phyloP scores from a whole-genome alignment of 331 rosid species.

The Erythrophleum ivorense region DNA sequence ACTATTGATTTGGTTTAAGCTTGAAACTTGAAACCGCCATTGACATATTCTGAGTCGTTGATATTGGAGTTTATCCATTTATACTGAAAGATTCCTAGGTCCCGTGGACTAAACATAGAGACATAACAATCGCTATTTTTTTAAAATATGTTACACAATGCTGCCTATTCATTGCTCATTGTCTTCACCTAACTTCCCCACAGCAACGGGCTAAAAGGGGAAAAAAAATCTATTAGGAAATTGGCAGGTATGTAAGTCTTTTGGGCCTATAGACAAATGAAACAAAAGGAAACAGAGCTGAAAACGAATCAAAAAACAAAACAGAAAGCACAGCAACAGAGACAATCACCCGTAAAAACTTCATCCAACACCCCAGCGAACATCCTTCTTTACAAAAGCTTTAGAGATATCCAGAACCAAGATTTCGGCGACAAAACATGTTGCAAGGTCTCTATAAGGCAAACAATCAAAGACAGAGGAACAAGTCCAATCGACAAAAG shows the following conservation, averaged over 20 bases:
- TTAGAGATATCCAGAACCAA: constrained; percentile 3
- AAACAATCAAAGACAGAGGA: not conserved
- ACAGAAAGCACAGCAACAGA: not conserved
- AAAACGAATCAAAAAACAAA: not conserved
- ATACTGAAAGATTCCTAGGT: constrained; percentile 6
- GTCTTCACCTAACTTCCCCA: not conserved
- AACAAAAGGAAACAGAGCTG: not conserved
- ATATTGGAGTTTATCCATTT: constrained; percentile 23
- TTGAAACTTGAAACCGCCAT: not conserved
- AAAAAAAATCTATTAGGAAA: not conserved
- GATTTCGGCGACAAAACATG: not conserved
- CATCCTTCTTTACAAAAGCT: not conserved
- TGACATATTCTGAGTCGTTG: constrained; percentile 14
- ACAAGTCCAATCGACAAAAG: not conserved
- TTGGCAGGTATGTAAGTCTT: not conserved
- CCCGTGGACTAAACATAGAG: constrained; percentile 11
- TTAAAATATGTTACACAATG: not conserved
- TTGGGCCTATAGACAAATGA: not conserved
- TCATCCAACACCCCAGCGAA: not conserved
- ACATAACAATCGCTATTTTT: not conserved
- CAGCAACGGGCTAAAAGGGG: not conserved
- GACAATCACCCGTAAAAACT: not conserved
- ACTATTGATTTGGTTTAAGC: not conserved
- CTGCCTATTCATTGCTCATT: not conserved
- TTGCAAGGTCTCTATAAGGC: not conserved